A percentile compares a stretch with the other conserved stretches of the same genome.
Conservation (phyloP, 768 basidiomycete genomes). For the Russula vinacea region DNA sequence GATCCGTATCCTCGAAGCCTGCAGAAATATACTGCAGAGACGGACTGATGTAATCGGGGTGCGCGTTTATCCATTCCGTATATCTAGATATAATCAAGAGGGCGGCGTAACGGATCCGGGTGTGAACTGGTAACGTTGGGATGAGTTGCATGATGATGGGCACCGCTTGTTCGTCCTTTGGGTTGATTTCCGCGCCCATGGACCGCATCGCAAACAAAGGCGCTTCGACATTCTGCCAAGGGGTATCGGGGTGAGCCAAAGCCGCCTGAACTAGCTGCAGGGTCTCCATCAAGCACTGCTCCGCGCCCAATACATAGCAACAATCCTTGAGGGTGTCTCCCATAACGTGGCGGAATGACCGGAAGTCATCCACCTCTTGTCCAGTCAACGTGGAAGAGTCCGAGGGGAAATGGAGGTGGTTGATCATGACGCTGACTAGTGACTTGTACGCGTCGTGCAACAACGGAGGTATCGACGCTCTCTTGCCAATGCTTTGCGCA, state of each 20-base stretch:
- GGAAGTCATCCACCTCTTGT: conserved; percentile 91
- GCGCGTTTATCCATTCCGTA: conserved; percentile 91
- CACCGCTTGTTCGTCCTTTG: conserved; percentile 76
- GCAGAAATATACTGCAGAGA: conserved; percentile 89
- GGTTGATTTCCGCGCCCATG: conserved; percentile 93
- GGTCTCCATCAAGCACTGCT: conserved; percentile 74
- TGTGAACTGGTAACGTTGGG: conserved; percentile 84
- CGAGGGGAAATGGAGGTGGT: conserved; percentile 86
- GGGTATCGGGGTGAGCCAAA: conserved; percentile 54
- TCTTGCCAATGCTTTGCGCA: conserved; percentile 83
- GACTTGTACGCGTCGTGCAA: conserved; percentile 80
- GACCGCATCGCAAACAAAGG: conserved; percentile 96
- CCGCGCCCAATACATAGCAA: conserved; percentile 87
- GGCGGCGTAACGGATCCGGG: conserved; percentile 91
- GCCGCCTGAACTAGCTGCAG: conserved; percentile 78
- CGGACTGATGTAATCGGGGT: conserved; percentile 80
- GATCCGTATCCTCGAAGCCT: conserved; percentile 79
- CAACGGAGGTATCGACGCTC: conserved; percentile 63
- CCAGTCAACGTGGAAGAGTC: conserved; percentile 62
- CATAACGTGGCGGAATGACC: conserved; percentile 95
- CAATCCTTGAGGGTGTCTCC: conserved; percentile 99
- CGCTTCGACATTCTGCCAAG: conserved; percentile 98
- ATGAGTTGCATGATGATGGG: conserved; percentile 96
- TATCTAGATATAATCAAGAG: conserved; percentile 93
- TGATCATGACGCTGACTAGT: conserved; percentile 82